A percentile compares a stretch with the other conserved stretches of the same genome.
Conservation (phyloP, 2,329 filamentous ascomycete species). For the Apiospora rasikravindrae region DNA sequence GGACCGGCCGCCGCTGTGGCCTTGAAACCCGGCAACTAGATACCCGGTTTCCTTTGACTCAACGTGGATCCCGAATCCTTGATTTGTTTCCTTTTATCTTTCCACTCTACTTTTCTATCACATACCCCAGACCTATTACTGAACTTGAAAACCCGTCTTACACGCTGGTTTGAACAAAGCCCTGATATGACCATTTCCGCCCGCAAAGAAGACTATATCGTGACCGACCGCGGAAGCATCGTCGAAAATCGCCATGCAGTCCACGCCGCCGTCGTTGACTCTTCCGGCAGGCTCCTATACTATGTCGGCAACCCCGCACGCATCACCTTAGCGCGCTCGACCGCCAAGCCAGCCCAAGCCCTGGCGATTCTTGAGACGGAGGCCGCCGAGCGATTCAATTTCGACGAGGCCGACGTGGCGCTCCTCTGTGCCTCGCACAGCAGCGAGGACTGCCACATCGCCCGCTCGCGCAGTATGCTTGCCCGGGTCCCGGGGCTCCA, state of each 20-base stretch:
- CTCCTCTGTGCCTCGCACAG: slow-evolving; percentile 54
- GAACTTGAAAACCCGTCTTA: not conserved
- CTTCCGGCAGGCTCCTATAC: slow-evolving; percentile 44
- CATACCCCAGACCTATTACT: not conserved
- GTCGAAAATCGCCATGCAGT: slow-evolving; percentile 51
- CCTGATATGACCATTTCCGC: not conserved
- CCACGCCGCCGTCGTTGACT: slow-evolving; percentile 48
- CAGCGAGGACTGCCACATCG: slow-evolving; percentile 47
- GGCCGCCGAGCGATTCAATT: slow-evolving; percentile 40
- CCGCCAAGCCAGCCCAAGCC: slow-evolving; percentile 52
- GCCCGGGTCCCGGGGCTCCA: slow-evolving; percentile 34
- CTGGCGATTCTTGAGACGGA: slow-evolving; percentile 50
- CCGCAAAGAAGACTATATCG: slow-evolving; percentile 35
- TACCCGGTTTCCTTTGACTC: not conserved
- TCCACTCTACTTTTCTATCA: not conserved
- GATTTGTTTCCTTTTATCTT: not conserved
- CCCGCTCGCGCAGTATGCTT: slow-evolving; percentile 45
- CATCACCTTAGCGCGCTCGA: slow-evolving; percentile 49
- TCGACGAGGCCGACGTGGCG: slow-evolving; percentile 49
- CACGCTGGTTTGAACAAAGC: not conserved
- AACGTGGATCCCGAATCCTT: not conserved
- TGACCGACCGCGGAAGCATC: slow-evolving; percentile 45
- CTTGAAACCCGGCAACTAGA: not conserved
- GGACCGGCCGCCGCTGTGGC: not conserved
- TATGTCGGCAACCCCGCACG: slow-evolving; percentile 46